A percentile compares a stretch with the other conserved stretches of the same genome.
Evolutionary conservation across 352 stramenopile genomes (phyloP).

Genomic region (Phytophthora tubulina): DNA sequence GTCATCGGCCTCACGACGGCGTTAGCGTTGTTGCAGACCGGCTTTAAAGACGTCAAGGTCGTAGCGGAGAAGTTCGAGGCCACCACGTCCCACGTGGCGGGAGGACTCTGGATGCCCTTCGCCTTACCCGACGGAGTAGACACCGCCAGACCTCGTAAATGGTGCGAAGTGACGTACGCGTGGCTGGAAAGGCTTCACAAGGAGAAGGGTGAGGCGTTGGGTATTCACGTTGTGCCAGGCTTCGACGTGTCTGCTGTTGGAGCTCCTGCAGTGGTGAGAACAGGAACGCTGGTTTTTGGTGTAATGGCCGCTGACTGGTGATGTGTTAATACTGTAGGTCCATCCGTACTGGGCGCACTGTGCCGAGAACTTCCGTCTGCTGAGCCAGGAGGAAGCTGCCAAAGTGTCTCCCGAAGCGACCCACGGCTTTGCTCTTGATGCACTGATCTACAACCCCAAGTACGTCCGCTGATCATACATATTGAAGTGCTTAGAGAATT

Average conservation of each 20-base stretch:
- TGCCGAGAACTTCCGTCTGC: conserved; percentile 63
- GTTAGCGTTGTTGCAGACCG: conserved; percentile 66
- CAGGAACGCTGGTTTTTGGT: not conserved
- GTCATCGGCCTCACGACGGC: conserved; percentile 78
- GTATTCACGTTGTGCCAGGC: conserved; percentile 56
- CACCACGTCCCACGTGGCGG: conserved; percentile 72
- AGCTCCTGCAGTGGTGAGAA: conserved; percentile 15
- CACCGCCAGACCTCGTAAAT: conserved; percentile 53
- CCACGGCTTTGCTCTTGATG: conserved; percentile 64
- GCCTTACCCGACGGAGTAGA: conserved; percentile 54
- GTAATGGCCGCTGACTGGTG: not conserved
- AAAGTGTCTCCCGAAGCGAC: conserved; percentile 49
- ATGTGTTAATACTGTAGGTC: not conserved
- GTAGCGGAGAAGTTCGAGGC: conserved; percentile 66
- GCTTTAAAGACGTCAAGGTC: conserved; percentile 57
- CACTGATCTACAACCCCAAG: conserved; percentile 74
- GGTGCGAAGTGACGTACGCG: conserved; percentile 70
- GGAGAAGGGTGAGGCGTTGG: conserved; percentile 48
- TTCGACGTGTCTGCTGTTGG: conserved; percentile 14
- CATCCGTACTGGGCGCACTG: conserved; percentile 73
- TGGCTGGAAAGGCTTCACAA: conserved; percentile 59
- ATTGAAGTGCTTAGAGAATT: not conserved
- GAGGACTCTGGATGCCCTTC: conserved; percentile 80
- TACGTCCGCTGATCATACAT: not conserved
- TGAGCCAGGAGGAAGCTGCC: conserved; percentile 50